Conservation (phyloP, 2,329 filamentous ascomycete species). For the Diaporthe sp. region DNA sequence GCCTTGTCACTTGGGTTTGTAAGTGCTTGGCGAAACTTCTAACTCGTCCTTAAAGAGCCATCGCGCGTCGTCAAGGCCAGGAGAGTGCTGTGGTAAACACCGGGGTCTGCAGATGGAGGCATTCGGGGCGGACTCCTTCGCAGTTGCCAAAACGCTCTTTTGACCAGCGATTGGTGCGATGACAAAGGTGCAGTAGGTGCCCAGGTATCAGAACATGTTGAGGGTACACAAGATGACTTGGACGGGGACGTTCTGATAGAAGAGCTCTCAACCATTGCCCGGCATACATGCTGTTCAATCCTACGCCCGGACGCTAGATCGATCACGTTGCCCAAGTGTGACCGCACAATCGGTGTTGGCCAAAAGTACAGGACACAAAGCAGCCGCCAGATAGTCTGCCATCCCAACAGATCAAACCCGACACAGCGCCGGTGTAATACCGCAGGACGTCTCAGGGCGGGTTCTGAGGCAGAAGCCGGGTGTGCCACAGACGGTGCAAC, state of each 20-base stretch:
- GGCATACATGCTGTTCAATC: neutral
- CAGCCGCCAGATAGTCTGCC: neutral
- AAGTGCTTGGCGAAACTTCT: neutral
- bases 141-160: neutral
- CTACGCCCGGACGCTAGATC: neutral
- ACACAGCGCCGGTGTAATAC: neutral
- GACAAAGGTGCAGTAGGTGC: neutral
- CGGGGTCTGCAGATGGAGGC: neutral
- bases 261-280: neutral
- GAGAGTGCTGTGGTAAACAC: neutral
- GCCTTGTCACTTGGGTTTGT: neutral
- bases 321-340: neutral
- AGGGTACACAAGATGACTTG: neutral
- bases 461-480: neutral
- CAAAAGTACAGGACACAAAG: neutral
- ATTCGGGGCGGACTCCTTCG: neutral
- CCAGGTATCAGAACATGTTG: neutral
- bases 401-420: neutral
- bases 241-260: neutral
- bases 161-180: neutral
- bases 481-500: neutral
- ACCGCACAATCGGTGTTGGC: neutral
- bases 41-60: neutral
- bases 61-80: neutral
- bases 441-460: neutral